A percentile compares a stretch with the other conserved stretches of the same genome.
These are phyloP conservation scores for Athelia sp. DNA, from an alignment of 1,284 basidiomycete species.

Conservation along the genomic window DNA sequence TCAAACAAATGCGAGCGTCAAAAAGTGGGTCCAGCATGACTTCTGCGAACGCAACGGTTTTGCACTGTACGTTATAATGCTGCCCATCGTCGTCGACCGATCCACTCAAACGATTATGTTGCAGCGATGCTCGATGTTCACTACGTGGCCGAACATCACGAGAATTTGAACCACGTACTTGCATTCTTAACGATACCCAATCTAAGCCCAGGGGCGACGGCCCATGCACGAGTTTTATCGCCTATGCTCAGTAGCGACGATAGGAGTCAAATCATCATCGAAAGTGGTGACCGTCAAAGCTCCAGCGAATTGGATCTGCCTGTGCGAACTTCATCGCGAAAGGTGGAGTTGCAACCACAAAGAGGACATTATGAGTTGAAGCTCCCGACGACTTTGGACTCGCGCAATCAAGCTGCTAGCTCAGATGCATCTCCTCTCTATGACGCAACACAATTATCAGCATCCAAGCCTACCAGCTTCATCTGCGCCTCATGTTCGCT, in stretches of 20 bases:
- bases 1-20: slow-evolving; percentile 13
- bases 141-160: slow-evolving; percentile 83
- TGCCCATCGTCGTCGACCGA: slow-evolving; percentile 10
- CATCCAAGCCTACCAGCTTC: slow-evolving; percentile 54
- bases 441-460: slow-evolving; percentile 61
- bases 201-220: slow-evolving; percentile 37
- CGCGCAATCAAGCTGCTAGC: slow-evolving; percentile 15
- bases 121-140: slow-evolving; percentile 48
- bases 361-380: slow-evolving; percentile 71
- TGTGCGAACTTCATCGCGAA: slow-evolving; percentile 52
- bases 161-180: slow-evolving; percentile 71
- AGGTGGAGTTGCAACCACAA: slow-evolving; percentile 51
- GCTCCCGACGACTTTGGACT: slow-evolving; percentile 31
- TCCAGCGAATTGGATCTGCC: slow-evolving; percentile 66
- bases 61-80: slow-evolving; percentile 8
- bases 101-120: slow-evolving; percentile 8
- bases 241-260: slow-evolving; percentile 37
- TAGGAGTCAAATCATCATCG: slow-evolving; percentile 54
- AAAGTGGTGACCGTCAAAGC: slow-evolving; percentile 43
- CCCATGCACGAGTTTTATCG: slow-evolving; percentile 61
- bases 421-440: slow-evolving; percentile 44
- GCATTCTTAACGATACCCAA: slow-evolving; percentile 57
- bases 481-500: slow-evolving; percentile 73
- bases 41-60: slow-evolving; percentile 8
- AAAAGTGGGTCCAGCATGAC: slow-evolving; percentile 20